A percentile compares a stretch with the other conserved stretches of the same genome.
phyloP scores from a whole-genome alignment of 345 rosid species.

The Hypericum perforatum region DNA sequence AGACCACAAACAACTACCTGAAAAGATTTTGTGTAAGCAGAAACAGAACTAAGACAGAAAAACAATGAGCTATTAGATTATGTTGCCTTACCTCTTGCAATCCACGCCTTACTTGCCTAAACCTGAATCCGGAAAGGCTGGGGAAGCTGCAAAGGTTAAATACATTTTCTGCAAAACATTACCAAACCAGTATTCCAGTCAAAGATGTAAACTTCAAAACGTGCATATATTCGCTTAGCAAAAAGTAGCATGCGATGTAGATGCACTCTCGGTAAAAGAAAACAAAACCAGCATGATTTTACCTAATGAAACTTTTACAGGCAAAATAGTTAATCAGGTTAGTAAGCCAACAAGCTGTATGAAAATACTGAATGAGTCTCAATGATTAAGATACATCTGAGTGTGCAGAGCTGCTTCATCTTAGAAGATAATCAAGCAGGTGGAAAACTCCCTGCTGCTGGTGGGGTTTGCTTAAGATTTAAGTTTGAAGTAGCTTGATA shows the following conservation, averaged over 20 bases:
- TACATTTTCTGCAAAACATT: constrained; percentile 69
- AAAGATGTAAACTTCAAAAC: constrained; percentile 5
- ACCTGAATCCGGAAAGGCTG: constrained; percentile 50
- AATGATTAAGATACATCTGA: too few relatives aligned
- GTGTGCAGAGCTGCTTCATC: too few relatives aligned
- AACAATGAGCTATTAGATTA: constrained; percentile 7
- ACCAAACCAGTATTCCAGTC: constrained; percentile 17
- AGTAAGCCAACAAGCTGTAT: too few relatives aligned
- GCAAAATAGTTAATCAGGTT: too few relatives aligned
- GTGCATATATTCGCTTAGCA: constrained; percentile 3
- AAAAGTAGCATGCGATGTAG: not conserved
- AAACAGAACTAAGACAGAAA: constrained; percentile 8
- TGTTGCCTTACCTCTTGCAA: constrained; percentile 54
- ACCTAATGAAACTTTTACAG: too few relatives aligned
- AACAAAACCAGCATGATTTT: too few relatives aligned
- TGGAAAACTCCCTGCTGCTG: too few relatives aligned
- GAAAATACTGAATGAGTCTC: too few relatives aligned
- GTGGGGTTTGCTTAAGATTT: too few relatives aligned
- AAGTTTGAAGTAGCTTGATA: too few relatives aligned
- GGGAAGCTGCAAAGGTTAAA: constrained; percentile 84
- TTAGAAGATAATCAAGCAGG: too few relatives aligned
- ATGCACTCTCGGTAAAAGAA: too few relatives aligned
- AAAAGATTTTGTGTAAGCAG: constrained; percentile 13
- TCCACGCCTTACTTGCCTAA: constrained; percentile 58
- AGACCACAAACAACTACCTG: constrained; percentile 95